Evolutionary conservation across 148 eudicot genomes (phyloP).

Genomic region (Gaultheria prostrata): DNA sequence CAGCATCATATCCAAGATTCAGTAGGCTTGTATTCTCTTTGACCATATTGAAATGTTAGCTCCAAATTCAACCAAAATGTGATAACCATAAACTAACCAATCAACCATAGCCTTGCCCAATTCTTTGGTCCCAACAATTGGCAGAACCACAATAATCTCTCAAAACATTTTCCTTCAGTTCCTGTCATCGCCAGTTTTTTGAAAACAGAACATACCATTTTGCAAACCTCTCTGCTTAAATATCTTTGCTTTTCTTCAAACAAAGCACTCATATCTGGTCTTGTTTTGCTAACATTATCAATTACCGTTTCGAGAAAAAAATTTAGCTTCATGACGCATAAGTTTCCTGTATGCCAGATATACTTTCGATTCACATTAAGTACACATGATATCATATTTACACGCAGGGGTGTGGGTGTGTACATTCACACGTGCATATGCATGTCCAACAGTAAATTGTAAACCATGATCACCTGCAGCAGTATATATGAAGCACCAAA

Average conservation of each 20-base stretch:
- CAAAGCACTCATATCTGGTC: not conserved
- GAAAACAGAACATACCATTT: not conserved
- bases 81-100: not conserved
- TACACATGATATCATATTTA: not conserved
- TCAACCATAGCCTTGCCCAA: not conserved
- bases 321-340: not conserved
- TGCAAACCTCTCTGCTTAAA: not conserved
- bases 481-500: not conserved
- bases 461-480: conserved; percentile 2
- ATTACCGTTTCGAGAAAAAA: not conserved
- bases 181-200: not conserved
- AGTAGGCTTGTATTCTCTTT: not conserved
- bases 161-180: not conserved
- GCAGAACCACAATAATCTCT: not conserved
- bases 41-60: not conserved
- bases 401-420: not conserved
- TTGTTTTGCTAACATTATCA: not conserved
- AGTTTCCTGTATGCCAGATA: not conserved
- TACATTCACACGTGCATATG: too few species aligned
- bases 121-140: not conserved
- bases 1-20: not conserved
- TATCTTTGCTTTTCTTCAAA: not conserved
- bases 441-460: not conserved
- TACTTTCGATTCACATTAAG: not conserved
- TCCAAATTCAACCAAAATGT: not conserved